Evolutionary conservation across 108 stramenopile genomes (phyloP), one percentile per base, ranked within the genome.

Genomic region (Pseudonitzschia multiseries): DNA sequence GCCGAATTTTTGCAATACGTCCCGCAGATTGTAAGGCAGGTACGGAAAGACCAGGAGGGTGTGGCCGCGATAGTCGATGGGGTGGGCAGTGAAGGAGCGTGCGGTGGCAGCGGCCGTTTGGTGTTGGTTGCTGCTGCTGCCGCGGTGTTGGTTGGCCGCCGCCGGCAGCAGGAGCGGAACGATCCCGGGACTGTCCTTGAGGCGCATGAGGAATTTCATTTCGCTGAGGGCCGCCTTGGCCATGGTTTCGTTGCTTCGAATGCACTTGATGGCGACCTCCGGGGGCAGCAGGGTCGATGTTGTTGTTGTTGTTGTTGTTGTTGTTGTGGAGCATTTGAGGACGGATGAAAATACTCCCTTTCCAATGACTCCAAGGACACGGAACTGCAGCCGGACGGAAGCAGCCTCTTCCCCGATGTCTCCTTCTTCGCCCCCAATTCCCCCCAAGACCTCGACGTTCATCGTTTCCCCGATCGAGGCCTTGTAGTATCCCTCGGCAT

Each of bases 171-270:
- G 57, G 5, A 93, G 78, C 9, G 85, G 76, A 21, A 91, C 84
- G 60, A 93, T 89, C 52, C 88, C 86, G 72, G 86, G 85, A 44
- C 31, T 70, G 56, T 61, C 74, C 53, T 36, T 73, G 67, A 78
- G 79, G 65, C 57, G 85, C 69, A 76, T 68, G 13, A 85, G 78
- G 77, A 70, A 79, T 72, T 70, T 77, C 48, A 92, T 78, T 76
- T 98, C 97, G 53, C 93, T 89, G 44, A 79, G 63, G 6, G 94
- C 97, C 9, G 93, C 94, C 75, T 96, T 97, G 48, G 92, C 89
- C 98, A 99, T 99, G n/a, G 89, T 93, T 53, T 99, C 97, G 71
- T 99, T 98, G 79, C 91, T 93, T 9, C 99, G 86, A 78, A 99
- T 95, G 53, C 97, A 80, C 77, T 99, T 99, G 52, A 99, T 79